Evolutionary conservation across 192 early-diverging fungal genomes (phyloP).

Genomic region (Coemansia furcata): DNA sequence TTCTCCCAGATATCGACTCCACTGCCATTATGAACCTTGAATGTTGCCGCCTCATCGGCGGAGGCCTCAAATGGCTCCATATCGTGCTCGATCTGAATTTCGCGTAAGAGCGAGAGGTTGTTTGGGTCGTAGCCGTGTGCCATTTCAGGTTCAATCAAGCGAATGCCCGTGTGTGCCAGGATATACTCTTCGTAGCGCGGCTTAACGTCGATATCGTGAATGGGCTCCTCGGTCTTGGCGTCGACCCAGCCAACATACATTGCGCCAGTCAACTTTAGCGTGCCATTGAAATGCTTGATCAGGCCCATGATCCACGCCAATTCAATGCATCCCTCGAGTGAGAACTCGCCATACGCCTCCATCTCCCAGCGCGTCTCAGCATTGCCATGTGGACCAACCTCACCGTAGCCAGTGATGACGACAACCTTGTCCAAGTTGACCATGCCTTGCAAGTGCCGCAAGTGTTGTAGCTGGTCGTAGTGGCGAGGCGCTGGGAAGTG

Average conservation of each 20-base stretch:
- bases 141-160: constrained; percentile 87
- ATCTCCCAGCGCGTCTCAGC: constrained; percentile 94
- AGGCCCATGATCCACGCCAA: too few relatives aligned
- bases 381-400: constrained; percentile 89
- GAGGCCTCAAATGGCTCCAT: constrained; percentile 80
- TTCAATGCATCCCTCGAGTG: too few relatives aligned
- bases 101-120: constrained; percentile 78
- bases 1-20: too few relatives aligned
- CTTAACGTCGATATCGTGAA: too few relatives aligned
- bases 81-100: constrained; percentile 84
- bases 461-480: too few relatives aligned
- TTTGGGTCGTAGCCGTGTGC: constrained; percentile 86
- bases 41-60: constrained; percentile 66
- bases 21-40: constrained; percentile 49
- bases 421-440: constrained; percentile 21
- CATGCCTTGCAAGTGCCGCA: too few relatives aligned
- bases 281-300: too few relatives aligned
- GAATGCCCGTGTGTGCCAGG: constrained; percentile 57
- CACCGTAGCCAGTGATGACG: constrained; percentile 89
- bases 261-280: too few relatives aligned
- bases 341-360: constrained; percentile 72
- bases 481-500: too few relatives aligned
- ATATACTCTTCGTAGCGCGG: too few relatives aligned
- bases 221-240: too few relatives aligned
- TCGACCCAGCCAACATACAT: too few relatives aligned